Evolutionary conservation across 2,329 filamentous ascomycete species (phyloP).

Genomic region (Shiraia bambusicola): DNA sequence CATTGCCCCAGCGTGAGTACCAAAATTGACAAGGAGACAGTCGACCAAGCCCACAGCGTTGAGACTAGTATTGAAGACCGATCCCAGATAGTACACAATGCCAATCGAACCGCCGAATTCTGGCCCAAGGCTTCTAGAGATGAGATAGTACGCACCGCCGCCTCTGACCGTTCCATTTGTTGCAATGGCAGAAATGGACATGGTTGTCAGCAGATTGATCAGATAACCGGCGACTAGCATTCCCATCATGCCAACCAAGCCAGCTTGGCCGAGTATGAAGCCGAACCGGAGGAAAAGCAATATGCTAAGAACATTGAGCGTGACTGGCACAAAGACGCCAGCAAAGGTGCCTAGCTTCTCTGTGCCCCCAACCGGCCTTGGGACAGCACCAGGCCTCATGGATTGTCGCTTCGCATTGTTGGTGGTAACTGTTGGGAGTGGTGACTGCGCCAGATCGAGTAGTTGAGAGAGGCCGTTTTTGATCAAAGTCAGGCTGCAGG

Average conservation of each 20-base stretch:
- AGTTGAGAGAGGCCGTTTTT: conserved; percentile 30
- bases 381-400: conserved; percentile 39
- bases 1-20: conserved; percentile 57
- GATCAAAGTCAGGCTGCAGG: conserved; percentile 23
- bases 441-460: no score
- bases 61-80: conserved; percentile 77
- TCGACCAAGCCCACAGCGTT: conserved; percentile 85
- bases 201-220: conserved; percentile 79
- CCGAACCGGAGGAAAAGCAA: conserved; percentile 91
- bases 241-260: conserved; percentile 73
- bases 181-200: conserved; percentile 85
- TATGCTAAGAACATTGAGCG: conserved; percentile 83
- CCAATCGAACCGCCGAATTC: conserved; percentile 90
- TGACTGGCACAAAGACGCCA: conserved; percentile 78
- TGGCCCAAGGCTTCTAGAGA: conserved; percentile 80
- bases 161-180: conserved; percentile 88
- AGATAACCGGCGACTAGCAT: conserved; percentile 75
- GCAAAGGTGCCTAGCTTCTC: conserved; percentile 71
- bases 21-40: conserved; percentile 76
- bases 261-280: conserved; percentile 77
- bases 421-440: conserved; percentile 13
- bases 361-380: conserved; percentile 44
- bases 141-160: conserved; percentile 85
- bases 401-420: conserved; percentile 26
- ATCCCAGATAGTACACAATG: conserved; percentile 87